These are phyloP conservation scores for Lentinula boryana DNA, from an alignment of 768 basidiomycete species.

Conservation along the genomic window DNA sequence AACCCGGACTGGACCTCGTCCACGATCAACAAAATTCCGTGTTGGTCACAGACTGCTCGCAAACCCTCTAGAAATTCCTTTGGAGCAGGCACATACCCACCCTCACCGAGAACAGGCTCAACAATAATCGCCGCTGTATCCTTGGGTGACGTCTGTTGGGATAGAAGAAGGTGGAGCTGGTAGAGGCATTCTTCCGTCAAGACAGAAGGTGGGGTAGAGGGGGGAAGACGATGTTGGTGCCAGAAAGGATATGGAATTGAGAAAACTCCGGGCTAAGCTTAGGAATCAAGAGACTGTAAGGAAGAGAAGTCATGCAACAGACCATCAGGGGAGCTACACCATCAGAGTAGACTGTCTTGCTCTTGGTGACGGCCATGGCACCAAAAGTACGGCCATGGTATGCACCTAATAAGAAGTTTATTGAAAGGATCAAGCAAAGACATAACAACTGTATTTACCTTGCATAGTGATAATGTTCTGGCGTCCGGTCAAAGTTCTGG, in stretches of 20 bases:
- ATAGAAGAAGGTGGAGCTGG: constrained; percentile 71
- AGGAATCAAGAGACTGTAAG: neutral
- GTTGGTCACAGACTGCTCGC: constrained; percentile 77
- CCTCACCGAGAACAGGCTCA: constrained; percentile 93
- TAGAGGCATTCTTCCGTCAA: constrained; percentile 63
- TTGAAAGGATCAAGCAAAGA: neutral
- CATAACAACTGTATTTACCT: constrained; percentile 32
- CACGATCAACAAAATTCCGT: constrained; percentile 78
- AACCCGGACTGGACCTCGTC: constrained; percentile 92
- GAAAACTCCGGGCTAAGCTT: constrained; percentile 71
- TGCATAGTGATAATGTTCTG: constrained; percentile 93
- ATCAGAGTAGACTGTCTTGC: constrained; percentile 87
- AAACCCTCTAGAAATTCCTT: constrained; percentile 74
- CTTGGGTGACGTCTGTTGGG: constrained; percentile 73
- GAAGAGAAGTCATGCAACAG: constrained; percentile 15
- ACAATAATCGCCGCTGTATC: constrained; percentile 94
- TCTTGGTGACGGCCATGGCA: constrained; percentile 90
- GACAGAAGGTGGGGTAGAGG: constrained; percentile 46
- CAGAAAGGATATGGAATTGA: constrained; percentile 86
- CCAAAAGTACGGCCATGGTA: constrained; percentile 35
- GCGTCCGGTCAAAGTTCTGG: constrained; percentile 66
- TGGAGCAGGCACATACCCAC: constrained; percentile 91
- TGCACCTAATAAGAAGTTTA: neutral
- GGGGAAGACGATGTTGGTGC: constrained; percentile 70
- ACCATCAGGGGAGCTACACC: constrained; percentile 83